A percentile compares a stretch with the other conserved stretches of the same genome.
These are phyloP conservation scores for Aspergillus bertholletiae DNA, from an alignment of 495 filamentous ascomycete species.

Conservation along the genomic window DNA sequence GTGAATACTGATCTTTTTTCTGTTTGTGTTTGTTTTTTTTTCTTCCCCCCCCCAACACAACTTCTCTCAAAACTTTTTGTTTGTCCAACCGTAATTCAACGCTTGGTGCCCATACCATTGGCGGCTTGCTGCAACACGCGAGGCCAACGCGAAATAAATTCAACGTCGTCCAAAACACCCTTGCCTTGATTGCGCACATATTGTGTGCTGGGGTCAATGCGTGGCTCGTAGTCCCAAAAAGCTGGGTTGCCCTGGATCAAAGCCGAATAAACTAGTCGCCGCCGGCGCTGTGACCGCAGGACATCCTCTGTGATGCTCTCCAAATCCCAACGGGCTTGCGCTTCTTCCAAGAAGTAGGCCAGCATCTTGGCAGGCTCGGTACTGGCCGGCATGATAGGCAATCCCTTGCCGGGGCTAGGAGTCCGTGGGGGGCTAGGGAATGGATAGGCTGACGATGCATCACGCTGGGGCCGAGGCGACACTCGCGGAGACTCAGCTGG, in stretches of 20 bases:
- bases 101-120: conserved; percentile 22
- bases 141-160: conserved; percentile 46
- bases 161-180: conserved; percentile 43
- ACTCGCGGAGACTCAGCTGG: conserved; percentile 33
- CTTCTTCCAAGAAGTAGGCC: conserved; percentile 63
- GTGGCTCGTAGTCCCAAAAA: conserved; percentile 76
- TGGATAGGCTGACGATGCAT: conserved; percentile 24
- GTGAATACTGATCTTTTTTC: too few relatives aligned
- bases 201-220: conserved; percentile 68
- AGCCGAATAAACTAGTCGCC: conserved; percentile 70
- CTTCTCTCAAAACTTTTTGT: neutral
- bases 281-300: conserved; percentile 64
- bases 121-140: conserved; percentile 39
- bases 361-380: conserved; percentile 43
- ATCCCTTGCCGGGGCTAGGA: conserved; percentile 32
- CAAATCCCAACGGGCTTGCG: conserved; percentile 68
- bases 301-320: conserved; percentile 65
- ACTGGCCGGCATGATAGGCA: conserved; percentile 31
- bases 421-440: conserved; percentile 43
- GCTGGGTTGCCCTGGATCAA: conserved; percentile 65
- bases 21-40: too few relatives aligned
- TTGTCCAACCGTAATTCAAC: neutral
- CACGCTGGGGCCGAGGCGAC: conserved; percentile 31
- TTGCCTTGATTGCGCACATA: conserved; percentile 52
- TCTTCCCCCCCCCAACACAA: too few relatives aligned